Evolutionary conservation across 495 filamentous ascomycete genomes (phyloP), one percentile per base, ranked within the genome.

Genomic region (Lepidopterella palustris): DNA sequence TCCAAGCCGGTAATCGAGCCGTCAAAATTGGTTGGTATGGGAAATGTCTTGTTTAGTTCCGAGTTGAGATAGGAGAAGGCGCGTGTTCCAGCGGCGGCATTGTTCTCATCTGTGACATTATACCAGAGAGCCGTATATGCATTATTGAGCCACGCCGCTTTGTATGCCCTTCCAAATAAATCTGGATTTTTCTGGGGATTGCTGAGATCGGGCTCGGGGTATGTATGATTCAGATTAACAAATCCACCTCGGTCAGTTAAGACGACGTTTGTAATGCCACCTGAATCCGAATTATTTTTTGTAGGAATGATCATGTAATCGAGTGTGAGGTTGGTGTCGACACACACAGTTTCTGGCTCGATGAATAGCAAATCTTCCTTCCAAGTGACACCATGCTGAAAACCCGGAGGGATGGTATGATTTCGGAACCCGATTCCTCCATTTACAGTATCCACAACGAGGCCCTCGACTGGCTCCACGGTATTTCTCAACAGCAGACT

Each of bases 341-440:
- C 76, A 79, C 76, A 80, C 4, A 58, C 53, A 0, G 76, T 73
- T 20, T 73, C 65, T 1, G 76, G 77, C 65, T 77, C 73, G 50
- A 79, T 62, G 62, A 78, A 79, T 2, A 79, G 69, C 3, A 79
- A 20, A 47, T 78, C 75, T 57, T 80, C 77, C 2, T 56, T 40
- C 77, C 78, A 79, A 3, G 57, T 48, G 8, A 54, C 71, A 0
- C 72, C 75, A 45, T 66, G 68, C 3, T 45, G 15, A 0, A 63
- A 54, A 0, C 26, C 55, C 1, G 47, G 27, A 2, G 78, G 78
- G 0, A 69, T 45, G 1, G 74, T 77, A 52, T 80, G 78, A 60
- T 79, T 79, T 29, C 78, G 68, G 45, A 79, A 77, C 0, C 76
- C 76, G 11, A 79, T 62, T 1, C 74, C 72, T 1, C 76, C 78